Conservation (phyloP, 2,329 filamentous ascomycete genomes). For the Fusarium kyushuense region DNA sequence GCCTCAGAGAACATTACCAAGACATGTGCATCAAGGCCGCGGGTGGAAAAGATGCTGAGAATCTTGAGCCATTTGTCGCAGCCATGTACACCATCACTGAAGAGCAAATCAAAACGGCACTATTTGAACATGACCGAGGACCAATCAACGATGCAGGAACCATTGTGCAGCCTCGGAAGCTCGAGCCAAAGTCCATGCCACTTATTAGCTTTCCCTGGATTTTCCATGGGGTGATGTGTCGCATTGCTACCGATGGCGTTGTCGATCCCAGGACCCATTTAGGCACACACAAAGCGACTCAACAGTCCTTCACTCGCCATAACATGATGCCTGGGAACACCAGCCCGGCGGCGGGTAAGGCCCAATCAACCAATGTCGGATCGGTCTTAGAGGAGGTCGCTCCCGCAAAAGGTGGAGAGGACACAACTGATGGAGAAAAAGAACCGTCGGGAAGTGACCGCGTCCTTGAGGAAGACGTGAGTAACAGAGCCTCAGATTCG, state of each 20-base stretch:
- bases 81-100: constrained; percentile 91
- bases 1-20: constrained; percentile 77
- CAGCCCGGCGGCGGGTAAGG: not conserved
- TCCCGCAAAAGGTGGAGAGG: constrained; percentile 1
- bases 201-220: constrained; percentile 96
- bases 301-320: not conserved
- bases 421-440: not conserved
- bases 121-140: constrained; percentile 57
- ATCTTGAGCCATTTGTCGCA: constrained; percentile 78
- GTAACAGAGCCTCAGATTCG: not conserved
- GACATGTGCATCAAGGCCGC: constrained; percentile 73
- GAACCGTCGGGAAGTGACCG: not conserved
- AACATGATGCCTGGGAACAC: not conserved
- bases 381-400: not conserved
- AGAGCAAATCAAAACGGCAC: constrained; percentile 72
- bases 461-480: not conserved
- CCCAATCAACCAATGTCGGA: not conserved
- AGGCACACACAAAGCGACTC: not conserved
- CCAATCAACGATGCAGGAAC: constrained; percentile 52
- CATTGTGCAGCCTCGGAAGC: constrained; percentile 34
- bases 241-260: constrained; percentile 46
- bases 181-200: constrained; percentile 69
- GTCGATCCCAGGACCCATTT: constrained; percentile 29
- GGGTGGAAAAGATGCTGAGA: constrained; percentile 67
- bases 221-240: constrained; percentile 71